Percentiles rank a stretch among this genome's conserved stretches.
Conservation (phyloP, 345 rosid genomes). For the Citrus maxima region DNA sequence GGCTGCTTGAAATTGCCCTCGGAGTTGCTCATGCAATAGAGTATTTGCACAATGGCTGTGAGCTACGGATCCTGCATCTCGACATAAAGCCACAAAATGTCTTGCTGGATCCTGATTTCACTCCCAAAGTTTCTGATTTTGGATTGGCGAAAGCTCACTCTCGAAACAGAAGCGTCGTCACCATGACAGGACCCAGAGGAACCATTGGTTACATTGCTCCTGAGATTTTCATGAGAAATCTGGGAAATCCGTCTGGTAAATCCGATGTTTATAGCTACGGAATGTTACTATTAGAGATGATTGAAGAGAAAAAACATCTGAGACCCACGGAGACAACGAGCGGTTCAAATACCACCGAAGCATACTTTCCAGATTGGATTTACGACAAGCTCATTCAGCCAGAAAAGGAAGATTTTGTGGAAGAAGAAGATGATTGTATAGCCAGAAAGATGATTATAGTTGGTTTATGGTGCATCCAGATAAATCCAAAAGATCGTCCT, state of each 20-base stretch:
- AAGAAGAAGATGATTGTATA: slow-evolving; percentile 8
- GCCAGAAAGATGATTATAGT: slow-evolving; percentile 25
- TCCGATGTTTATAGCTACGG: slow-evolving; percentile 38
- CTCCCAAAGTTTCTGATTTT: slow-evolving; percentile 37
- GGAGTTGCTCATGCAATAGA: slow-evolving; percentile 32
- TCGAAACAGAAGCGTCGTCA: slow-evolving; percentile 15
- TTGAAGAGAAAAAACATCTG: slow-evolving; percentile 12
- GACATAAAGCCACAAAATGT: slow-evolving; percentile 37
- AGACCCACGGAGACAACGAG: background rate
- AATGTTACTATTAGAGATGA: slow-evolving; percentile 34
- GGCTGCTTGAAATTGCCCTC: slow-evolving; percentile 20
- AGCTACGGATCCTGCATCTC: slow-evolving; percentile 28
- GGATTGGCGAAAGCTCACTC: slow-evolving; percentile 33
- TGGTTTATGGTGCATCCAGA: slow-evolving; percentile 41
- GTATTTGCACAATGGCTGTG: slow-evolving; percentile 35
- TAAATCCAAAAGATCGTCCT: slow-evolving; percentile 33
- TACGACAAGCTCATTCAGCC: slow-evolving; percentile 16
- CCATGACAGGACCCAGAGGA: slow-evolving; percentile 29
- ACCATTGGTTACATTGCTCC: slow-evolving; percentile 37
- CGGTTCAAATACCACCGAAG: background rate
- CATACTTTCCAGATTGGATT: slow-evolving; percentile 29
- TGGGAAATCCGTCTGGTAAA: slow-evolving; percentile 33
- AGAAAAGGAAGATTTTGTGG: background rate
- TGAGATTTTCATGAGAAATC: slow-evolving; percentile 30
- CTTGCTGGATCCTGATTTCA: slow-evolving; percentile 26